Evolutionary conservation across 2,329 filamentous ascomycete genomes (phyloP).

Genomic region (Orbilia oligospora): DNA sequence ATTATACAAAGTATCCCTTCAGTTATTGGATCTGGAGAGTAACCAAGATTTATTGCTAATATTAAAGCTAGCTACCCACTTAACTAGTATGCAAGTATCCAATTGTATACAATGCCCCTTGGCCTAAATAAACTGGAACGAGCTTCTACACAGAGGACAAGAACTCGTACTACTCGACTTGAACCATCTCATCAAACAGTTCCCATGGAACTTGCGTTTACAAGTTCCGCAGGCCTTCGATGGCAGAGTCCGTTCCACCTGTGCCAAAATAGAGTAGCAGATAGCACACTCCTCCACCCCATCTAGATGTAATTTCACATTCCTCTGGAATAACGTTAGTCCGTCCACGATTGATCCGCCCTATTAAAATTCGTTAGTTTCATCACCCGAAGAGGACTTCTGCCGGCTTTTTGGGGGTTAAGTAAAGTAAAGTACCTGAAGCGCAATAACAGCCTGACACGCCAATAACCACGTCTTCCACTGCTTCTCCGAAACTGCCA

Average conservation of each 20-base stretch:
- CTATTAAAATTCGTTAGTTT: conserved; percentile 64
- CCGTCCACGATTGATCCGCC: conserved; percentile 91
- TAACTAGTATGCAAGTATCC: too few relatives aligned
- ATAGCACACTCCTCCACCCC: conserved; percentile 96
- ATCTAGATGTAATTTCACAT: conserved; percentile 88
- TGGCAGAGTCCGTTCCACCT: conserved; percentile 83
- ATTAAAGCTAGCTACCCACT: too few relatives aligned
- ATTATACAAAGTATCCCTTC: too few relatives aligned
- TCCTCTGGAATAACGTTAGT: conserved; percentile 84
- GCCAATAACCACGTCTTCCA: conserved; percentile 93
- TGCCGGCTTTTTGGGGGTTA: conserved; percentile 19
- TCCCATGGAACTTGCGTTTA: conserved; percentile 91
- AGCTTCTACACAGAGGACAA: conserved; percentile 92
- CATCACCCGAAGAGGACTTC: not conserved
- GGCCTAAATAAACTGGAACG: conserved; percentile 72
- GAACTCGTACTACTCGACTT: conserved; percentile 90
- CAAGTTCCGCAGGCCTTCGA: conserved; percentile 93
- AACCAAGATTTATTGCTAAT: too few relatives aligned
- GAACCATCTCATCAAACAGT: conserved; percentile 97
- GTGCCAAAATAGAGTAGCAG: conserved; percentile 93
- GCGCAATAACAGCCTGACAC: conserved; percentile 92
- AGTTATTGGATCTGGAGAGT: too few relatives aligned
- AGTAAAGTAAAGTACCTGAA: conserved; percentile 72
- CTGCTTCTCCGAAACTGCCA: conserved; percentile 89
- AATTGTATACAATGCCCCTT: not conserved